These are phyloP conservation scores for Fusarium buharicum DNA, from an alignment of 2,329 filamentous ascomycete species.

Conservation along the genomic window DNA sequence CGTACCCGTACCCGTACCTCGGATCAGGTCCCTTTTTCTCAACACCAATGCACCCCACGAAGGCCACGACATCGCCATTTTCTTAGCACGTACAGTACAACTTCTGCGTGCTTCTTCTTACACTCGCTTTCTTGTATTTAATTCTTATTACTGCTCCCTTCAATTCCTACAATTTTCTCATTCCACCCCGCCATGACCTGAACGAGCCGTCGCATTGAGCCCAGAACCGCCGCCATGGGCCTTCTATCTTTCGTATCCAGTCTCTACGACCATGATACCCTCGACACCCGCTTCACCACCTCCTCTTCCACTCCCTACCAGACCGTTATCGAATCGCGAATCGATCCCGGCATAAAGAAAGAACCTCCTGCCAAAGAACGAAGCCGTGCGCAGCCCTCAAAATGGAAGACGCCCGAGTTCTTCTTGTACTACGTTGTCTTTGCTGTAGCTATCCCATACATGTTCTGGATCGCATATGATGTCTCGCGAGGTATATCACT, in stretches of 20 bases:
- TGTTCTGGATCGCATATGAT: conserved; percentile 90
- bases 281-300: conserved; percentile 72
- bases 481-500: conserved; percentile 78
- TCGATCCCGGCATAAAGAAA: conserved; percentile 53
- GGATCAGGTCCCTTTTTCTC: conserved; percentile 38
- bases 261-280: conserved; percentile 73
- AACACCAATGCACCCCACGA: conserved; percentile 23
- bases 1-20: conserved; percentile 33
- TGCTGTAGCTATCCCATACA: conserved; percentile 74
- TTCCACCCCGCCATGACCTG: conserved; percentile 37
- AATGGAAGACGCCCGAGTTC: conserved; percentile 90
- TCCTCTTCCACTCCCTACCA: conserved; percentile 75
- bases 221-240: conserved; percentile 52
- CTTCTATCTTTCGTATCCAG: conserved; percentile 56
- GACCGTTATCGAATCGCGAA: conserved; percentile 63
- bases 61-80: conserved; percentile 22
- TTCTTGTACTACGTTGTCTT: conserved; percentile 81
- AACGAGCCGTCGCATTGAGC: conserved; percentile 26
- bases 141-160: background rate
- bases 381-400: conserved; percentile 66
- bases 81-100: conserved; percentile 34
- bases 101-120: conserved; percentile 17
- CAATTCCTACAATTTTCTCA: background rate
- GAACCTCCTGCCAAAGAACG: conserved; percentile 52
- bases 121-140: conserved; percentile 6